Evolutionary conservation across 2,329 filamentous ascomycete species (phyloP).

Genomic region (Venturia oleaginea): DNA sequence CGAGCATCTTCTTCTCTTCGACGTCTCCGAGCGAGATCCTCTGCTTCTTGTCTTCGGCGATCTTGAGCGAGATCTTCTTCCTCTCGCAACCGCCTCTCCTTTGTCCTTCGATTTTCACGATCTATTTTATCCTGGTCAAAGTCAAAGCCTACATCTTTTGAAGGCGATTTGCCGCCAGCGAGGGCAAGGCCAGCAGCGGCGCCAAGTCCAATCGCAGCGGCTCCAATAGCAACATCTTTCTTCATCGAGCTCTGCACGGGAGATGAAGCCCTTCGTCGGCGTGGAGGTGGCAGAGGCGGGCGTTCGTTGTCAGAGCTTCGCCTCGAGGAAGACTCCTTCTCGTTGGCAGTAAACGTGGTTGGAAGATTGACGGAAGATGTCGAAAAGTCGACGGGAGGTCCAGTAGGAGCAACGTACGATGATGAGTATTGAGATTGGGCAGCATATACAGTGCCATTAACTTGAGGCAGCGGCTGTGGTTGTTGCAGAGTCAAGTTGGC

Average conservation of each 20-base stretch:
- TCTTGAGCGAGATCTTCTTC: slow-evolving; percentile 16
- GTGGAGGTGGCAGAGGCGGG: background rate
- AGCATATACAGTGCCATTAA: slow-evolving; percentile 50
- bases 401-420: slow-evolving; percentile 32
- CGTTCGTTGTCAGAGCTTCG: slow-evolving; percentile 8
- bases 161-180: slow-evolving; percentile 20
- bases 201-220: slow-evolving; percentile 34
- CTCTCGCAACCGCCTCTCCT: slow-evolving; percentile 16
- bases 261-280: slow-evolving; percentile 38
- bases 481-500: slow-evolving; percentile 68
- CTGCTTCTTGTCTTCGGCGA: slow-evolving; percentile 17
- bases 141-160: slow-evolving; percentile 47
- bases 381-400: slow-evolving; percentile 25
- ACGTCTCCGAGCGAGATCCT: slow-evolving; percentile 13
- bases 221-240: slow-evolving; percentile 37
- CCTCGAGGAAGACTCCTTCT: background rate
- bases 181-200: slow-evolving; percentile 25
- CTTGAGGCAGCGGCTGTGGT: slow-evolving; percentile 65
- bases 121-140: slow-evolving; percentile 38
- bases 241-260: slow-evolving; percentile 30
- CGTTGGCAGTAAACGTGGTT: background rate
- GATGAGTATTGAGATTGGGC: slow-evolving; percentile 32
- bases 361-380: background rate
- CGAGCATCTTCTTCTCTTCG: slow-evolving; percentile 19
- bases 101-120: slow-evolving; percentile 19